These are phyloP conservation scores for Xylariaceae sp. DNA, from an alignment of 2,329 filamentous ascomycete species.

Conservation along the genomic window DNA sequence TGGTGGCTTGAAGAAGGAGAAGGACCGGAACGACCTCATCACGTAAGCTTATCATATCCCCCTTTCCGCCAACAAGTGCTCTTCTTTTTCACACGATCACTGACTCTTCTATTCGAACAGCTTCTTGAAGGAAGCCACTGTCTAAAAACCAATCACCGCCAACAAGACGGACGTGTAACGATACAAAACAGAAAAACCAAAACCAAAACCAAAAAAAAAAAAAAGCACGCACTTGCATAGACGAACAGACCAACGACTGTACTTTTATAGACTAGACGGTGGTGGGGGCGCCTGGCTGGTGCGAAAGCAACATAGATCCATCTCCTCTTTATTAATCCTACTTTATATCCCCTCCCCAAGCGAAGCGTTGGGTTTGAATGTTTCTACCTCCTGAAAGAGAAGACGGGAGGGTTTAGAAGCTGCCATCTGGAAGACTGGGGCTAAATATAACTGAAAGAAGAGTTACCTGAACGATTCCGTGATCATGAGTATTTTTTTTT, in stretches of 20 bases:
- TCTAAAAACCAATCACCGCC: slow-evolving; percentile 51
- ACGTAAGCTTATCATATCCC: slow-evolving; percentile 57
- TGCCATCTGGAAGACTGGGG: slow-evolving; percentile 13
- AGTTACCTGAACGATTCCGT: background rate
- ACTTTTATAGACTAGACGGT: slow-evolving; percentile 33
- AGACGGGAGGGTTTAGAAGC: slow-evolving; percentile 12
- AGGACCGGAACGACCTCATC: slow-evolving; percentile 99
- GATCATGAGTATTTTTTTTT: no score
- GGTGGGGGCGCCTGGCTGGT: slow-evolving; percentile 23
- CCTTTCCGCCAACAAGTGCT: background rate
- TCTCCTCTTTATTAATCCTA: slow-evolving; percentile 28
- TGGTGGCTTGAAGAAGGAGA: slow-evolving; percentile 98
- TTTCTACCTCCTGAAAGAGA: background rate
- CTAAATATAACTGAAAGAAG: slow-evolving; percentile 8
- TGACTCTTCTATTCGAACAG: slow-evolving; percentile 32
- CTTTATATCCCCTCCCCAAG: slow-evolving; percentile 5
- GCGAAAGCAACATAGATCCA: slow-evolving; percentile 26
- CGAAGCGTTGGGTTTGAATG: slow-evolving; percentile 10
- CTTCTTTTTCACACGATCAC: background rate
- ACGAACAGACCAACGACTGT: slow-evolving; percentile 31
- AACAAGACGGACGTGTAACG: slow-evolving; percentile 32
- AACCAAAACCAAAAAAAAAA: background rate
- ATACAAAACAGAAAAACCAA: slow-evolving; percentile 16
- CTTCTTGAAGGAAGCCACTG: slow-evolving; percentile 64
- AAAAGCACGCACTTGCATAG: slow-evolving; percentile 27